Base-by-base conservation (phyloP, 2,329 filamentous ascomycete species). In the Chaetomium globosum region DNA sequence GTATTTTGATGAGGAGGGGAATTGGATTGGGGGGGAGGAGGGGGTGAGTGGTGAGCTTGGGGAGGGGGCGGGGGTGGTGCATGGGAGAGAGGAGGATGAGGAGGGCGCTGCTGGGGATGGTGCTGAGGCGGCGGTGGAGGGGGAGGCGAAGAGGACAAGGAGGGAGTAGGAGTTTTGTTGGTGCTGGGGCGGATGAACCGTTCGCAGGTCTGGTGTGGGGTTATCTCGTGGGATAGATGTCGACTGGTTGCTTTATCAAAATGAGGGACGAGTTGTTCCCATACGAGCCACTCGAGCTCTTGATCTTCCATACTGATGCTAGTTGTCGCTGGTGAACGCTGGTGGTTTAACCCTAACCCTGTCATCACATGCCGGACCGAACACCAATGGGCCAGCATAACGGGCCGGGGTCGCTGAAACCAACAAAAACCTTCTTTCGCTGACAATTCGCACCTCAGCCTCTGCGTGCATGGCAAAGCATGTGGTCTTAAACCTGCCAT, bases 1-100 rank as follows among this genome's bases (percentile, higher is more conserved):
- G 71, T 96, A 87, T 74, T 91, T 95, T 76, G 91, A 95, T 71
- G 87, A 85, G 67, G 84, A 93, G 9, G 92, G 92, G 2, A 93
- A 94, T 74, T 94, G 89, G 85, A 89, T 90, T 10, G 78, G 74
- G 2, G 77, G 74, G 49, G 81, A 74, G 65, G 78, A 74, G 9
- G 80, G 71, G 48, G 70, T 70, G 1, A 75, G 77, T 57, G 78
- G 77, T 2, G 76, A 69, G 53, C 61, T 71, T n/a, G 71, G 70
- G 23, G 69, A 71, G 2, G 71, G 71, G 30, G 71, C 70, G 8
- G 71, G 71, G 19, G 62, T 52, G 4, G 66, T 71, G n/a, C 70
- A 68, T 59, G 52, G 53, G 4, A 52, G 70, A n/a, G 69, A 68
- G 19, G 71, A 71, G 55, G 69, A 61, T 12, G 61, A 57, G 53